Evolutionary conservation across 495 filamentous ascomycete species (phyloP).

Genomic region (Daldinia caldariorum): DNA sequence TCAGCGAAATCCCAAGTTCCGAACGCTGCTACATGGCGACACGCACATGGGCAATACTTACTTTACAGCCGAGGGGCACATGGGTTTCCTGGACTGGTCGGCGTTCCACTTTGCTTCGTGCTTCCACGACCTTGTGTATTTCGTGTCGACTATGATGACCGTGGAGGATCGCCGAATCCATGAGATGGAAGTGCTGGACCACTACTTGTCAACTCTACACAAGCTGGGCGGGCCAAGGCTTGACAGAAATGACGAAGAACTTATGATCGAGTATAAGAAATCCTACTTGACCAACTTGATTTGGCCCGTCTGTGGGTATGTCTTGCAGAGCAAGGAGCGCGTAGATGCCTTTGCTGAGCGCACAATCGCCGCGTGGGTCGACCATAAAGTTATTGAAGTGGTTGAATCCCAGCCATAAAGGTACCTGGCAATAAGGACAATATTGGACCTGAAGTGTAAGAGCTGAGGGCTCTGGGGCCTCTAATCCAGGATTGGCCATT

Average conservation of each 20-base stretch:
- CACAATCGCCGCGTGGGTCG: conserved; percentile 47
- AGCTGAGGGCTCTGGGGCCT: neutral
- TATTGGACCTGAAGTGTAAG: neutral
- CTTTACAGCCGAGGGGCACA: conserved; percentile 38
- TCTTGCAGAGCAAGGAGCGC: conserved; percentile 46
- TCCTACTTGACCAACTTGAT: conserved; percentile 48
- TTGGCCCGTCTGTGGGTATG: conserved; percentile 48
- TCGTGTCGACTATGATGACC: conserved; percentile 45
- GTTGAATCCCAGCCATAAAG: conserved; percentile 41
- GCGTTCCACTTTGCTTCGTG: conserved; percentile 47
- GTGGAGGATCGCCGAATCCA: conserved; percentile 47
- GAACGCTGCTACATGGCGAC: conserved; percentile 49
- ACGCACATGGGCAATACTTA: conserved; percentile 46
- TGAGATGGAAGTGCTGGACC: conserved; percentile 47
- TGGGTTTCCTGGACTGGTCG: conserved; percentile 53
- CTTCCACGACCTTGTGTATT: conserved; percentile 52
- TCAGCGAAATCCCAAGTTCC: conserved; percentile 43
- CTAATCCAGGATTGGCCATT: too few species aligned
- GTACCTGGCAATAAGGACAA: neutral
- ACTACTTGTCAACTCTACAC: conserved; percentile 45
- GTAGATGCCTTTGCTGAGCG: conserved; percentile 48
- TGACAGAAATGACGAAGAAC: conserved; percentile 40
- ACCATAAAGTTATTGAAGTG: conserved; percentile 50
- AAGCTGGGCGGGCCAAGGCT: conserved; percentile 42
- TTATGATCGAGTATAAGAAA: conserved; percentile 49